Base-by-base conservation (phyloP, 768 basidiomycete genomes). In the Pleurotus tuber-regium region DNA sequence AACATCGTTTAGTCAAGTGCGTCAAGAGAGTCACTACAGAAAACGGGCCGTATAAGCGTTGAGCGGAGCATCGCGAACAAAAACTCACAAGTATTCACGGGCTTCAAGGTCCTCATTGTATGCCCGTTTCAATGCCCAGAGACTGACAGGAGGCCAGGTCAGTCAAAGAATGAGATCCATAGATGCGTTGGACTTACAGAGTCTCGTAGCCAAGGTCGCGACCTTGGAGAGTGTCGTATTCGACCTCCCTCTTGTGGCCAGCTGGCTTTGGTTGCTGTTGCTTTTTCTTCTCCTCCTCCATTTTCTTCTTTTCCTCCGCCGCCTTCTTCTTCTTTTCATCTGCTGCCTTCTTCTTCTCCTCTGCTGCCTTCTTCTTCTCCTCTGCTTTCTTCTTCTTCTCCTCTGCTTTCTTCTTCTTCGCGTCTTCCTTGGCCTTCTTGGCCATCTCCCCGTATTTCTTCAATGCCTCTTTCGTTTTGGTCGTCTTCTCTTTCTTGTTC, bases 331-430 rank as follows among this genome's bases (percentile, higher is more conserved):
- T 36, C 35, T 36, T 36, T 14, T 8, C 35, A 6, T 36, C 35
- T 7, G 7, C 43, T 33, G 30, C 44, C 31, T 48, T 48, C 31
- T 48, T 48, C 31, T 47, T 33, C 12, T 48, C 46, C 31, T 48
- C 46, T 18, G 31, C 30, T 31, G 31, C 35, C 25, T 48, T 48
- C 46, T 48, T 48, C 46, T 48, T 30, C 18, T 31, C 46, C 5
- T 31, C 46, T 21, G 31, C 31, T 35, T 48, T 48, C 46, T 48
- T 48, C 46, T 35, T 48, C 46, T 31, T 24, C 31, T 48, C 46
- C 14, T 31, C 46, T 21, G 31, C 23, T 18, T 18, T 14, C 46
- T 48, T 48, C 28, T 48, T 35, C 31, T 48, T 24, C 28, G 31
- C 23, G 30, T 31, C 46, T 11, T 16, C 23, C 46, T 48, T 35